phyloP scores from a whole-genome alignment of 1,139 yeast species.

The Saccharomyces hybrid region DNA sequence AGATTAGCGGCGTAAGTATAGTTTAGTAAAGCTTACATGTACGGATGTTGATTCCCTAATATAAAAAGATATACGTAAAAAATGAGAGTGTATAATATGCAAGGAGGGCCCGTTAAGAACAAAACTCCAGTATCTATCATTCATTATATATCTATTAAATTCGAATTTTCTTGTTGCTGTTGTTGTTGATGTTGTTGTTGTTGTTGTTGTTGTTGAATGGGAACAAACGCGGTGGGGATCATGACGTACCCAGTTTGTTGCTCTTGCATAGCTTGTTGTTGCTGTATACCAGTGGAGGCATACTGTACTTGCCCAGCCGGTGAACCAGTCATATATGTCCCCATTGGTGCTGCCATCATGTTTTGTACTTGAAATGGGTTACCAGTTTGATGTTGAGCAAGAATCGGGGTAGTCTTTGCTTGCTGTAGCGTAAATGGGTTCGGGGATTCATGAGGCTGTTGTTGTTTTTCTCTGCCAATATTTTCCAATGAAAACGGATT shows the following conservation, averaged over 20 bases:
- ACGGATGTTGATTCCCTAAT: neutral
- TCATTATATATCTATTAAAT: conserved; percentile 2
- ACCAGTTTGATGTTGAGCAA: neutral
- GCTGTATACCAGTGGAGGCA: conserved; percentile 8
- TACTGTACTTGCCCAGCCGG: neutral
- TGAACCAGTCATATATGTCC: neutral
- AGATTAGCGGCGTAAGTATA: neutral
- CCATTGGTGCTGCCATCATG: neutral
- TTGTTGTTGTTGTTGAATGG: conserved; percentile 6
- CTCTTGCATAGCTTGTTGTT: conserved; percentile 10
- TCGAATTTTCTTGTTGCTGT: conserved; percentile 3
- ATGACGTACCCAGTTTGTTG: conserved; percentile 1
- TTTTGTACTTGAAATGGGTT: neutral
- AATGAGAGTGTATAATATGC: neutral
- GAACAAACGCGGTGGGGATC: neutral
- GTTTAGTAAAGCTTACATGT: neutral
- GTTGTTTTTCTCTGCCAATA: conserved; percentile 9
- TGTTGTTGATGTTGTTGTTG: conserved; percentile 6
- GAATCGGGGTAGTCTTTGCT: neutral
- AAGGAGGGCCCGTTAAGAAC: neutral
- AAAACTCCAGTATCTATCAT: conserved; percentile 5
- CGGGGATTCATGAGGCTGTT: neutral
- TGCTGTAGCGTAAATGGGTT: conserved; percentile 4
- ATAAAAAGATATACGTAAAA: neutral
- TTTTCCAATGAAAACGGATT: conserved; percentile 24